Base-by-base conservation (phyloP, 2,329 filamentous ascomycete genomes). In the Grosmannia penicillata region DNA sequence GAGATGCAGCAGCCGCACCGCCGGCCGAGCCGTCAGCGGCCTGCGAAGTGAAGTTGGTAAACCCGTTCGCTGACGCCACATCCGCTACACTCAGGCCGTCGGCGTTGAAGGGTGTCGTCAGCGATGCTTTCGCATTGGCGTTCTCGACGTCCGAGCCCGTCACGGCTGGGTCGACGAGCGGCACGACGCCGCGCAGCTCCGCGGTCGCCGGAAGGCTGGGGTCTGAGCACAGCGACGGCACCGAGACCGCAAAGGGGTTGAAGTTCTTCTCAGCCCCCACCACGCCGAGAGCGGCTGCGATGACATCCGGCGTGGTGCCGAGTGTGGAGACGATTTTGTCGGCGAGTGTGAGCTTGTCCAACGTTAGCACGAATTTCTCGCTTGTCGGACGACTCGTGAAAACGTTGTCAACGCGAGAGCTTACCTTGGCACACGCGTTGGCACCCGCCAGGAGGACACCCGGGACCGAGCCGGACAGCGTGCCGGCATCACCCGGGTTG, bases 121-220 rank as follows among this genome's bases (percentile, higher is more conserved):
- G 52, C 4, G 71, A 77, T 18, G 55, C 55, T 2, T 56, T 58
- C 14, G 75, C 72, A 53, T 77, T 70, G 43, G 70, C 67, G 44
- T 80, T 81, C 52, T 74, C 71, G 10, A 60, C 48, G 39, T 66
- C 73, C 17, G 70, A 59, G 41, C 68, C 72, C 36, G 49, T 60
- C 28, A 81, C 74, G 43, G 58, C 70, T 3, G 78, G 77, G 53
- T 82, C 78, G 44, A 82, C 68, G 13, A 78, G 62, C 21, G 78
- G 77, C 5, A 79, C 63, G 40, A 83, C 75, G 44, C 78, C 78
- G 31, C 78, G 66, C 24, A 82, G 70, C 39, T 64, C 65, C 19
- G 57, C 56, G 7, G 72, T 80, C 23, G 62, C 68, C 10, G 78
- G 78, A 2, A 83, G 68, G 21, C 63, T 59, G 2, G 75, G 58